These are phyloP conservation scores for Boletus barrowsii DNA, from an alignment of 768 basidiomycete species.

Conservation along the genomic window DNA sequence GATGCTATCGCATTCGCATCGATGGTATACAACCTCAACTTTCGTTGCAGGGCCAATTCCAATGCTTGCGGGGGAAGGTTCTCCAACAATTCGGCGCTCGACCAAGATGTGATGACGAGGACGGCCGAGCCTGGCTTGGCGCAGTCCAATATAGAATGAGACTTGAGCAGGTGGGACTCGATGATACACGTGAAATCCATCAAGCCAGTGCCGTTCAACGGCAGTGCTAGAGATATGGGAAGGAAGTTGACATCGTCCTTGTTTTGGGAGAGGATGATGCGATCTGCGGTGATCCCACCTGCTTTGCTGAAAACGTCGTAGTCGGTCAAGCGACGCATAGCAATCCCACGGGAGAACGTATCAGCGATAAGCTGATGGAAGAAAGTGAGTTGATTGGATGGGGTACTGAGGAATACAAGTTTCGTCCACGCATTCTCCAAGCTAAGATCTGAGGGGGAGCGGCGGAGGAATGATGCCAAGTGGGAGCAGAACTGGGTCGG, in stretches of 20 bases:
- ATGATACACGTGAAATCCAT: conserved; percentile 74
- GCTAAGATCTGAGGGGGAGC: conserved; percentile 28
- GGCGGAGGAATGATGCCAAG: conserved; percentile 24
- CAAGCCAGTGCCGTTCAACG: conserved; percentile 50
- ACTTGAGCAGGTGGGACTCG: conserved; percentile 74
- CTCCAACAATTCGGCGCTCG: conserved; percentile 63
- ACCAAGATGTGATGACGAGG: conserved; percentile 75
- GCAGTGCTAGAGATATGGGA: conserved; percentile 56
- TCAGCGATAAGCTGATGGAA: conserved; percentile 53
- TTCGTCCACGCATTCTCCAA: conserved; percentile 33
- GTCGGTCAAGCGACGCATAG: conserved; percentile 60
- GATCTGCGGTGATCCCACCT: conserved; percentile 66
- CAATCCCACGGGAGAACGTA: conserved; percentile 52
- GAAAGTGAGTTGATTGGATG: conserved; percentile 41
- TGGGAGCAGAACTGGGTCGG: conserved; percentile 45
- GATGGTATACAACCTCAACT: conserved; percentile 57
- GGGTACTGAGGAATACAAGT: conserved; percentile 53
- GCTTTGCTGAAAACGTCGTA: conserved; percentile 74
- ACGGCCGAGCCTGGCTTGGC: conserved; percentile 68
- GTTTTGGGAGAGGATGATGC: conserved; percentile 62
- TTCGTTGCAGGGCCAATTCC: conserved; percentile 43
- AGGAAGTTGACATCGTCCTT: conserved; percentile 34
- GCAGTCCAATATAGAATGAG: conserved; percentile 66
- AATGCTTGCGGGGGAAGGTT: conserved; percentile 56
- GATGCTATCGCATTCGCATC: conserved; percentile 55